These are phyloP conservation scores for Ballota nigra DNA, from an alignment of 257 asterid genomes.

Conservation along the genomic window DNA sequence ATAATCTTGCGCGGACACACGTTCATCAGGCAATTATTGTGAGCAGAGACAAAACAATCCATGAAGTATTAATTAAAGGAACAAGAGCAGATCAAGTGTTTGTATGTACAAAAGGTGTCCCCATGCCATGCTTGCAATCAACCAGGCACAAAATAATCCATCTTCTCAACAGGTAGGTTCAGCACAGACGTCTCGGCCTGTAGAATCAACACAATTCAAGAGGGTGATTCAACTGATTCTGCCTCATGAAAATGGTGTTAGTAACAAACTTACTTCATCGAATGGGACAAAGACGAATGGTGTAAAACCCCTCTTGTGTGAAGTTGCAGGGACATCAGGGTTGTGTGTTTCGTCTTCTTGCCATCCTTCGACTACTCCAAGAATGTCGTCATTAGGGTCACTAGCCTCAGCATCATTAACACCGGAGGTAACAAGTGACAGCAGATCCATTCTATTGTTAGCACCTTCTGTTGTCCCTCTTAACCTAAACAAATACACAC, in stretches of 20 bases:
- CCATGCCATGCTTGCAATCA: constrained; percentile 23
- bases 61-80: neutral
- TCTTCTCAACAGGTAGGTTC: constrained; percentile 83
- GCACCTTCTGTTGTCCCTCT: constrained; percentile 89
- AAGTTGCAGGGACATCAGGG: constrained; percentile 85
- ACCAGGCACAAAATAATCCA: constrained; percentile 91
- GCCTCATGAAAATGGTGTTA: neutral
- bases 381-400: constrained; percentile 68
- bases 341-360: constrained; percentile 90
- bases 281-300: constrained; percentile 92
- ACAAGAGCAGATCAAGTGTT: neutral
- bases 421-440: constrained; percentile 84
- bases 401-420: constrained; percentile 66
- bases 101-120: constrained; percentile 22
- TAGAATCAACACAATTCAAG: neutral
- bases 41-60: neutral
- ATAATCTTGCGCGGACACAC: neutral
- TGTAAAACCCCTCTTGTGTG: constrained; percentile 83
- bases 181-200: constrained; percentile 82
- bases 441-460: constrained; percentile 82
- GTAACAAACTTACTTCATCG: constrained; percentile 62
- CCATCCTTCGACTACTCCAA: constrained; percentile 88
- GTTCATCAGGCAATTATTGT: neutral
- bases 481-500: constrained; percentile 41
- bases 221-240: neutral